Conservation (phyloP, 2,329 filamentous ascomycete genomes). For the Ophiocordyceps sinensis region DNA sequence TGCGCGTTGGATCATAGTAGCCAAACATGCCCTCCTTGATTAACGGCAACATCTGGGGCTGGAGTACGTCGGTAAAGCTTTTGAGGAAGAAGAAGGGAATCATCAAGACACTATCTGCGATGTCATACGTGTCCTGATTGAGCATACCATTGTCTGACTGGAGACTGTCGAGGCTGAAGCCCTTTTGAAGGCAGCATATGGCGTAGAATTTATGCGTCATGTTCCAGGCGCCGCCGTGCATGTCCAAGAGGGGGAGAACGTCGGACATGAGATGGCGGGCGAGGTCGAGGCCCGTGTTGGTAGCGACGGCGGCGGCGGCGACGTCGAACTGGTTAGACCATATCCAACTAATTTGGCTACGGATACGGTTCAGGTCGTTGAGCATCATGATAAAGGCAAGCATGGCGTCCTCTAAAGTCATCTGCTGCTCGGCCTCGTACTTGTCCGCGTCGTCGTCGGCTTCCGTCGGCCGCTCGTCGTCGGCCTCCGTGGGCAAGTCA, state of each 20-base stretch:
- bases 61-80: conserved; percentile 4
- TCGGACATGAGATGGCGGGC: conserved; percentile 17
- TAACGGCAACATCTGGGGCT: conserved; percentile 5
- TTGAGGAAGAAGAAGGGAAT: conserved; percentile 1
- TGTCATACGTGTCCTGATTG: no score
- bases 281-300: conserved; percentile 21
- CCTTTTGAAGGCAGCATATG: conserved; percentile 3
- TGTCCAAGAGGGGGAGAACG: conserved; percentile 10
- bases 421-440: conserved; percentile 18
- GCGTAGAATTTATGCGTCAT: conserved; percentile 8
- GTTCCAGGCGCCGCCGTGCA: conserved; percentile 9
- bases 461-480: conserved; percentile 3
- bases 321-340: conserved; percentile 20
- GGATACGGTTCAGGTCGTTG: conserved; percentile 15
- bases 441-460: neutral
- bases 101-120: neutral
- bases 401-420: conserved; percentile 10
- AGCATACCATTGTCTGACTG: no score
- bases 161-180: no score
- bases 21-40: conserved; percentile 12
- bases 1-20: conserved; percentile 10
- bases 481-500: conserved; percentile 18
- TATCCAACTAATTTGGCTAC: conserved; percentile 13
- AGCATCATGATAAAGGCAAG: conserved; percentile 13
- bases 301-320: conserved; percentile 18